Conservation (phyloP, 2,329 filamentous ascomycete genomes). For the Oidium heveae region DNA sequence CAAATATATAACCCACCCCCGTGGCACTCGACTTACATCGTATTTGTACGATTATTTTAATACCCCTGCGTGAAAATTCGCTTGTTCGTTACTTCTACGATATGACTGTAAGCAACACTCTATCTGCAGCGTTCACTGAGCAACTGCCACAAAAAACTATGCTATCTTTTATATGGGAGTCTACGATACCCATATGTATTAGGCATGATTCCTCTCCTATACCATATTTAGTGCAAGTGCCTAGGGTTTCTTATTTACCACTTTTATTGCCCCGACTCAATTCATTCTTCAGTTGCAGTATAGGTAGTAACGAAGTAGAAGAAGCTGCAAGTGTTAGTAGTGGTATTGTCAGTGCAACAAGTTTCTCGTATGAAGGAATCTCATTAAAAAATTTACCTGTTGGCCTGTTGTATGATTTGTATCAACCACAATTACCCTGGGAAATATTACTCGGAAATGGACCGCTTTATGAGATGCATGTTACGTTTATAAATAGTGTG, state of each 20-base stretch:
- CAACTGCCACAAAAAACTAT: conserved; percentile 1
- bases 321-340: neutral
- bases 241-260: conserved; percentile 42
- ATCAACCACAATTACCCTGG: conserved; percentile 31
- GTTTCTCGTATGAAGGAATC: conserved; percentile 39
- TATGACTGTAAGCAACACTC: no score
- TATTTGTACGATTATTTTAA: no score
- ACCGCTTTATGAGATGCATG: conserved; percentile 26
- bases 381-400: conserved; percentile 45
- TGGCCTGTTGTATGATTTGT: conserved; percentile 44
- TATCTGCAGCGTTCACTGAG: no score
- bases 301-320: neutral
- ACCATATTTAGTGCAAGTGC: conserved; percentile 25
- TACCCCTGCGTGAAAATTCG: no score
- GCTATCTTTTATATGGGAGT: conserved; percentile 14
- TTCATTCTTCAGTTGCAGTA: conserved; percentile 31
- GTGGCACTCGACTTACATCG: no score
- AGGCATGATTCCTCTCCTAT: conserved; percentile 11
- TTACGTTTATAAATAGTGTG: conserved; percentile 42
- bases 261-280: conserved; percentile 36
- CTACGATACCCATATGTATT: conserved; percentile 13
- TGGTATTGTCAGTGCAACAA: conserved; percentile 16
- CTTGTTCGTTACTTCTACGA: no score
- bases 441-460: conserved; percentile 31
- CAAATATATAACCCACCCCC: no score